These are phyloP conservation scores for Antitrichia curtipendula DNA, from an alignment of 225 moss, liverwort and hornwort species.

Conservation along the genomic window DNA sequence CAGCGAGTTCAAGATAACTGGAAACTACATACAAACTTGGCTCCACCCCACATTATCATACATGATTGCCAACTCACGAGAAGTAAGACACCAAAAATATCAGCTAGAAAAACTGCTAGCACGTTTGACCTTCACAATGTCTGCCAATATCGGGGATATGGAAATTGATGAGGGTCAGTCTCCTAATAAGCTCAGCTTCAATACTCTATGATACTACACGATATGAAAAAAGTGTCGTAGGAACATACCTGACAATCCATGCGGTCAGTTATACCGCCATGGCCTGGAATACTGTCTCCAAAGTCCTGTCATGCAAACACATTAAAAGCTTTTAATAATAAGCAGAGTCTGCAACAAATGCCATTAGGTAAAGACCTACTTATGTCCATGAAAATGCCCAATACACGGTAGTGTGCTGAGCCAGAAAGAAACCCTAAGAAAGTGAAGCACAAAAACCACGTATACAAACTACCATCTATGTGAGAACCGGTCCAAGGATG, in stretches of 20 bases:
- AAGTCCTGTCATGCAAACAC: constrained; percentile 57
- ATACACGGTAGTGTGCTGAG: background rate
- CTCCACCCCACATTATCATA: background rate
- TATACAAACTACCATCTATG: background rate
- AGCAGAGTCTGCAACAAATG: background rate
- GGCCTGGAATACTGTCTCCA: constrained; percentile 94
- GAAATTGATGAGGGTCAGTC: background rate
- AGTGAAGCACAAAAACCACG: background rate
- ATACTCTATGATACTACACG: background rate
- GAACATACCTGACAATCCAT: constrained; percentile 93
- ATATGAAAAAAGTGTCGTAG: background rate
- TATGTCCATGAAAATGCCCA: background rate
- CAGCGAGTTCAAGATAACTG: background rate
- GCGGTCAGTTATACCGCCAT: constrained; percentile 96
- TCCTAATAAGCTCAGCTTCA: background rate
- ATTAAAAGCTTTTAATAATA: background rate
- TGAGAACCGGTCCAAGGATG: background rate
- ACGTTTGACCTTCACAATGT: background rate
- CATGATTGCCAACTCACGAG: background rate
- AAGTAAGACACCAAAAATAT: background rate
- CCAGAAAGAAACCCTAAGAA: background rate
- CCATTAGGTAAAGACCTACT: background rate
- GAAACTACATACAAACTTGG: background rate
- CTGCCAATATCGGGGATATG: background rate
- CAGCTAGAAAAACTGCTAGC: background rate